Conservation (phyloP, 192 early-diverging fungal species). For the Umbelopsis sp. region DNA sequence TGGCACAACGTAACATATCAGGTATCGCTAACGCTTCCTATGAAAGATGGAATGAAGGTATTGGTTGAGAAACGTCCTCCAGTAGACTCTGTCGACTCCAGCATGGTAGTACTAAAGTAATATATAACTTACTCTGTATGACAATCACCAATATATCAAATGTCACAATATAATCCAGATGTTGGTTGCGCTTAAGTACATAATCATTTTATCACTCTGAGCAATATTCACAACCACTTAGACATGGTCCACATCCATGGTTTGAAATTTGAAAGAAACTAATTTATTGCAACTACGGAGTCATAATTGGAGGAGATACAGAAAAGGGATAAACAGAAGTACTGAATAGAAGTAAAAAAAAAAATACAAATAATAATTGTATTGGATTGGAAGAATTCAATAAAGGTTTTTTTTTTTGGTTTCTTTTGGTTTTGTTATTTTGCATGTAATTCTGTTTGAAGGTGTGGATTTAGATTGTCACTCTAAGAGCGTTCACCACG, state of each 20-base stretch:
- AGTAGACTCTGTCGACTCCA: too few species aligned
- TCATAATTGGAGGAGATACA: constrained; percentile 17
- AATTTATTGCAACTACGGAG: constrained; percentile 6
- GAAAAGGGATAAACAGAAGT: background rate
- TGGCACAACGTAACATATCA: constrained; percentile 29
- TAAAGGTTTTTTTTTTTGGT: background rate
- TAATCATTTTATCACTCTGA: too few species aligned
- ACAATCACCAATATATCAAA: too few species aligned
- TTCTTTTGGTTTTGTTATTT: background rate
- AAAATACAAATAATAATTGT: background rate
- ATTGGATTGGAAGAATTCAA: background rate
- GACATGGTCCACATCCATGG: background rate
- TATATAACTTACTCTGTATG: background rate
- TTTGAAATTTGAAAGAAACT: background rate
- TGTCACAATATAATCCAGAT: too few species aligned
- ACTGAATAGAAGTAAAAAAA: background rate
- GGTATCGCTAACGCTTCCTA: constrained; percentile 29
- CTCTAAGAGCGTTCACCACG: constrained; percentile 84
- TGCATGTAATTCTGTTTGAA: background rate
- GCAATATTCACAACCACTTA: background rate
- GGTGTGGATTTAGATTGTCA: background rate
- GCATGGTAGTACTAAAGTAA: too few species aligned
- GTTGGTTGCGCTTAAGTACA: too few species aligned
- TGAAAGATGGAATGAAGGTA: constrained; percentile 37
- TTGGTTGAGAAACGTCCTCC: constrained; percentile 26